Evolutionary conservation across 176 grass and related monocot genomes (phyloP).

Genomic region (Oryza meyeriana): DNA sequence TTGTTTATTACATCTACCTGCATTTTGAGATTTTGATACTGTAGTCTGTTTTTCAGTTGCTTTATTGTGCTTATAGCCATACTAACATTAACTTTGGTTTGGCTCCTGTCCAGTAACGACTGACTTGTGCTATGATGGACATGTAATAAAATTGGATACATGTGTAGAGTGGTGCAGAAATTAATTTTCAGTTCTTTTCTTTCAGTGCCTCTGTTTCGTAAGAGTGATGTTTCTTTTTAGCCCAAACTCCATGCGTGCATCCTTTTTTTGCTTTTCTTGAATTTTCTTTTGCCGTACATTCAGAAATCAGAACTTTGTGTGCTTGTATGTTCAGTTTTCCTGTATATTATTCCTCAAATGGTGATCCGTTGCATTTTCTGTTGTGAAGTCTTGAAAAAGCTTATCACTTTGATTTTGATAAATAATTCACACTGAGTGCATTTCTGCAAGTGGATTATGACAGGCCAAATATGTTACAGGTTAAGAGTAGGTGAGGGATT

Average conservation of each 20-base stretch:
- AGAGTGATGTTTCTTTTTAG: background rate
- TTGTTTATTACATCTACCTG: too few relatives aligned
- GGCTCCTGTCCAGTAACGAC: too few relatives aligned
- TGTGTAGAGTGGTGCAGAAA: too few relatives aligned
- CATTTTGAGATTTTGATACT: too few relatives aligned
- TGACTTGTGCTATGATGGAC: too few relatives aligned
- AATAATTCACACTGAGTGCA: background rate
- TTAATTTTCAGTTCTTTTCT: too few relatives aligned
- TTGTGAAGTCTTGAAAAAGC: background rate
- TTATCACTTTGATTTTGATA: background rate
- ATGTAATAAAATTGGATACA: too few relatives aligned
- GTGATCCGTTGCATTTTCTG: background rate
- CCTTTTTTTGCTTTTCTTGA: background rate
- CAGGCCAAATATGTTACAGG: slow-evolving; percentile 7
- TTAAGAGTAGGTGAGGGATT: slow-evolving; percentile 1
- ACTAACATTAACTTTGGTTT: too few relatives aligned
- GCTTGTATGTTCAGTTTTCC: background rate
- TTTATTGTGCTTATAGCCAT: too few relatives aligned
- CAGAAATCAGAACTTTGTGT: background rate
- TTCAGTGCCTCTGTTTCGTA: too few relatives aligned
- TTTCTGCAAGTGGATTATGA: background rate
- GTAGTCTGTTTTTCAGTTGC: too few relatives aligned
- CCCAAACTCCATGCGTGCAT: background rate
- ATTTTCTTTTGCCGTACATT: too few relatives aligned
- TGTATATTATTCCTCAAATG: background rate